Evolutionary conservation across 352 stramenopile species (phyloP).

Genomic region (Phytophthora sp.): DNA sequence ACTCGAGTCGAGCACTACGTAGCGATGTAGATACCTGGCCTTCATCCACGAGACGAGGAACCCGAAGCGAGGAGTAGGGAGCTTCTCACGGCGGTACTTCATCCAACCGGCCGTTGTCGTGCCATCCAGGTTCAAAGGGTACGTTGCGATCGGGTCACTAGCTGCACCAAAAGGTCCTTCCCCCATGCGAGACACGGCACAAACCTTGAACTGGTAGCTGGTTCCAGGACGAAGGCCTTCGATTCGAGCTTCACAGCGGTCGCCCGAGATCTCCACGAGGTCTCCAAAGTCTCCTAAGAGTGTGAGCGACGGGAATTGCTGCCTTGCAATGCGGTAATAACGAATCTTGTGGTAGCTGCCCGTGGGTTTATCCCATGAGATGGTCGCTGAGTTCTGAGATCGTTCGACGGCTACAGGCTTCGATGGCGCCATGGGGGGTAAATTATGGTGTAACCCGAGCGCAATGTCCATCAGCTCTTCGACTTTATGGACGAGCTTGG

Average conservation of each 20-base stretch:
- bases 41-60: conserved; percentile 72
- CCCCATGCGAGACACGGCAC: conserved; percentile 84
- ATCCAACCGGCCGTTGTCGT: conserved; percentile 85
- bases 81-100: conserved; percentile 79
- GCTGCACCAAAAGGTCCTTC: conserved; percentile 83
- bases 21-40: conserved; percentile 82
- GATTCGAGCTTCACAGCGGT: conserved; percentile 61
- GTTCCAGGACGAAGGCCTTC: conserved; percentile 81
- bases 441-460: conserved; percentile 81
- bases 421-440: conserved; percentile 78
- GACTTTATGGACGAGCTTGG: conserved; percentile 88
- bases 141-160: conserved; percentile 74
- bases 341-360: conserved; percentile 81
- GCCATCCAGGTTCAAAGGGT: conserved; percentile 76
- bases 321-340: conserved; percentile 81
- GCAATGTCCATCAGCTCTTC: conserved; percentile 91
- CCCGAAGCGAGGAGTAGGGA: conserved; percentile 52
- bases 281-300: conserved; percentile 84
- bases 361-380: conserved; percentile 71
- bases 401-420: conserved; percentile 61
- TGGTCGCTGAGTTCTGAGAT: conserved; percentile 77
- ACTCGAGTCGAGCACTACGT: conserved; percentile 76
- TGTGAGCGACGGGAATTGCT: conserved; percentile 83
- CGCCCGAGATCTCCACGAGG: conserved; percentile 75
- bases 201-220: conserved; percentile 88